Percentiles rank a stretch among this genome's conserved stretches.
Conservation (phyloP, 2,329 filamentous ascomycete species). For the Chlorencoelia australis region DNA sequence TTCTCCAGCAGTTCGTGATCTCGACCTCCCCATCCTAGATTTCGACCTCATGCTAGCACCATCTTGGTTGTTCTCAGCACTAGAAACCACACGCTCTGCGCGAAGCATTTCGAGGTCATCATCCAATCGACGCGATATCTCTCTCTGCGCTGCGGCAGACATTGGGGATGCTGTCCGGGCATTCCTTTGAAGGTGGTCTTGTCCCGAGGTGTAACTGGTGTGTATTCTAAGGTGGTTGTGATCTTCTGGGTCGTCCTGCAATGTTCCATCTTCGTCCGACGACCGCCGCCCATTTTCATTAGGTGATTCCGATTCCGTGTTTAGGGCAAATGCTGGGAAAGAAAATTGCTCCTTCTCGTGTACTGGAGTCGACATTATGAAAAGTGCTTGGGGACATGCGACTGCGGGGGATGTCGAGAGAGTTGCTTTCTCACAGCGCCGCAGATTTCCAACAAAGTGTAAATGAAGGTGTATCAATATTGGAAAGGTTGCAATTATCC, state of each 20-base stretch:
- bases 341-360: conserved; percentile 25
- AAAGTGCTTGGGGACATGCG: background rate
- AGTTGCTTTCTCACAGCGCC: background rate
- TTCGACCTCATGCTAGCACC: conserved; percentile 28
- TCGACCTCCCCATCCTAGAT: conserved; percentile 29
- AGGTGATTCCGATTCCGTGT: conserved; percentile 4
- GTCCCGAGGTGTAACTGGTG: conserved; percentile 30
- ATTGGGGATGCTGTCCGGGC: conserved; percentile 19
- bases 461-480: background rate
- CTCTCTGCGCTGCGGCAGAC: conserved; percentile 47
- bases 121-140: conserved; percentile 49
- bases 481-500: background rate
- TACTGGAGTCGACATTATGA: conserved; percentile 22
- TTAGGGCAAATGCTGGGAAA: conserved; percentile 22
- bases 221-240: conserved; percentile 38
- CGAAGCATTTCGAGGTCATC: conserved; percentile 58
- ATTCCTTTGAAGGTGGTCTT: conserved; percentile 17
- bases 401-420: background rate
- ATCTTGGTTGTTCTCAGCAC: conserved; percentile 13
- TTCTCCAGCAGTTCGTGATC: conserved; percentile 41
- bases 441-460: no score
- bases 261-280: conserved; percentile 27
- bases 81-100: conserved; percentile 47
- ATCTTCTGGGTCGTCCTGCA: conserved; percentile 22
- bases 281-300: conserved; percentile 14